Percentiles rank a stretch among this genome's conserved stretches.
phyloP scores from a whole-genome alignment of 1,284 basidiomycete species.

The Inonotus obliquus region DNA sequence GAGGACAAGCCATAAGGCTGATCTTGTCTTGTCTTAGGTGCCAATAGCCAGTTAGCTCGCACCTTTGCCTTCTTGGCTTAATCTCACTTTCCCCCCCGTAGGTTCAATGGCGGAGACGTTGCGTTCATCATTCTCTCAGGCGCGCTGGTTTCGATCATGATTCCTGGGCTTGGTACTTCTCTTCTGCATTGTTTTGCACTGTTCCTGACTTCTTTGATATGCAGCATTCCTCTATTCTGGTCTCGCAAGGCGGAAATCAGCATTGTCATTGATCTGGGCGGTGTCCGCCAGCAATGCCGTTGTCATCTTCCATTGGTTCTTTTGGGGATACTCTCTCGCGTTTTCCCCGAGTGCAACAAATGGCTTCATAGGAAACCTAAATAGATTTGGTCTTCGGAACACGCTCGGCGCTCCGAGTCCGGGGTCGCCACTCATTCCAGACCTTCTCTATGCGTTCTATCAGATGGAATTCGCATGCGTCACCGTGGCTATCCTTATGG shows the following conservation, averaged over 20 bases:
- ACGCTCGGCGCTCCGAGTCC: slow-evolving; percentile 78
- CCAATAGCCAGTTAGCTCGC: slow-evolving; percentile 18
- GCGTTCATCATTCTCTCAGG: slow-evolving; percentile 76
- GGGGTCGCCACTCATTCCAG: slow-evolving; percentile 66
- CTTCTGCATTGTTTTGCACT: neutral
- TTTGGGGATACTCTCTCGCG: slow-evolving; percentile 82
- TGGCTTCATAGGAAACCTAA: slow-evolving; percentile 78
- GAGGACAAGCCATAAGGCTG: neutral
- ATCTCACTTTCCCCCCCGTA: slow-evolving; percentile 26
- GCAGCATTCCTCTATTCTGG: slow-evolving; percentile 85
- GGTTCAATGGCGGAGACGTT: slow-evolving; percentile 68
- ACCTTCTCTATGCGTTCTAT: slow-evolving; percentile 79
- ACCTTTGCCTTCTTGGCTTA: neutral
- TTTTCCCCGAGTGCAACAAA: slow-evolving; percentile 75
- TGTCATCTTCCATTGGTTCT: slow-evolving; percentile 87
- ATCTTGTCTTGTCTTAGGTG: slow-evolving; percentile 7
- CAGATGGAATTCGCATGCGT: slow-evolving; percentile 87
- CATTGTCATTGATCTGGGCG: slow-evolving; percentile 65
- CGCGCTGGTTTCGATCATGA: slow-evolving; percentile 78
- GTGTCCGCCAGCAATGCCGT: slow-evolving; percentile 70
- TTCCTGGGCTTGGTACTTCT: slow-evolving; percentile 62
- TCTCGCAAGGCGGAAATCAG: slow-evolving; percentile 71
- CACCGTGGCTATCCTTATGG: slow-evolving; percentile 71
- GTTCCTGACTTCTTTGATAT: neutral
- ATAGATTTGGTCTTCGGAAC: slow-evolving; percentile 61